Conservation (phyloP, 2,329 filamentous ascomycete species). For the Gnomoniopsis smithogilvyi region DNA sequence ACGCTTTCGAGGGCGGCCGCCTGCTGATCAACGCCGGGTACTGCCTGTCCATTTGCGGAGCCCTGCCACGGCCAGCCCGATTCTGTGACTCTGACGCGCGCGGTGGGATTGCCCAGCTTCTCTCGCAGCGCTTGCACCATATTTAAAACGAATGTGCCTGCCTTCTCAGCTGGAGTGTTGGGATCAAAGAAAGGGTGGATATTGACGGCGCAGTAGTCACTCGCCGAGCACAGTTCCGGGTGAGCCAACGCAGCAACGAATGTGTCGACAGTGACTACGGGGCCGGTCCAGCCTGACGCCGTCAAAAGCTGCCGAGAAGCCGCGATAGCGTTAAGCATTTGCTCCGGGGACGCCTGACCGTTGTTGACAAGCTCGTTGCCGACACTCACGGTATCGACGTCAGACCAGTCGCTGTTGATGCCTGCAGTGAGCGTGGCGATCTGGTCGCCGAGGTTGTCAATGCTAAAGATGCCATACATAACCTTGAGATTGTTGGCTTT, state of each 20-base stretch:
- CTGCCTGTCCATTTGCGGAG: conserved; percentile 60
- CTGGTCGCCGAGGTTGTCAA: conserved; percentile 52
- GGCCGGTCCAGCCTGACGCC: conserved; percentile 63
- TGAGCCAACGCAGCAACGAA: conserved; percentile 65
- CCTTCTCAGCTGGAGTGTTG: conserved; percentile 53
- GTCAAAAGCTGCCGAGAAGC: conserved; percentile 57
- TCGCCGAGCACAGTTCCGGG: conserved; percentile 66
- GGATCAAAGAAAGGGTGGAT: conserved; percentile 81
- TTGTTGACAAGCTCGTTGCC: conserved; percentile 80
- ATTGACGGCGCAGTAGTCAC: conserved; percentile 80
- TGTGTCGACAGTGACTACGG: conserved; percentile 78
- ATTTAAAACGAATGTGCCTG: conserved; percentile 64
- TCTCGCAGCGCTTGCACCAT: conserved; percentile 46
- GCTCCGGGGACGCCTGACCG: conserved; percentile 46
- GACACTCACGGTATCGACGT: conserved; percentile 68
- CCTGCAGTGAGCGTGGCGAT: conserved; percentile 59
- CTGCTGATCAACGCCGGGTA: conserved; percentile 68
- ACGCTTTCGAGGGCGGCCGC: conserved; percentile 62
- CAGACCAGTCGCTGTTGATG: conserved; percentile 61
- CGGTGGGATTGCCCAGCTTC: conserved; percentile 39
- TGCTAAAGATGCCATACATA: conserved; percentile 71
- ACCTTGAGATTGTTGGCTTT: conserved; percentile 64
- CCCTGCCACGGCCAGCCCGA: conserved; percentile 80
- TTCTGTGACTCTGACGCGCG: conserved; percentile 73
- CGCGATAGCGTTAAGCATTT: conserved; percentile 57